Conservation (phyloP, 2,329 filamentous ascomycete genomes). For the Helotiales sp. region DNA sequence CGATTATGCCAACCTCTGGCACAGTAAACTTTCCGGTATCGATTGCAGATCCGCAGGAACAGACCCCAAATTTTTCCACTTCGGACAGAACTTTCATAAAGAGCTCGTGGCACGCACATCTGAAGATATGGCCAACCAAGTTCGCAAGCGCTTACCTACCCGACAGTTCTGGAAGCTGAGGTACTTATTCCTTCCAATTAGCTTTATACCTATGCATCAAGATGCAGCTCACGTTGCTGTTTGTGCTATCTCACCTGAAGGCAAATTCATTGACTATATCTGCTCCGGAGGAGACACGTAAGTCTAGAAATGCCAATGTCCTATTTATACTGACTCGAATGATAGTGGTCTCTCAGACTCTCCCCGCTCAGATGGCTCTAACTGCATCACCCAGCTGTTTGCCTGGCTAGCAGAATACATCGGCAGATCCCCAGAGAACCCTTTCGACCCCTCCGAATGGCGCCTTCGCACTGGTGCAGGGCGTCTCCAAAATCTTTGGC, state of each 20-base stretch:
- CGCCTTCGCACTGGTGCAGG: constrained; percentile 8
- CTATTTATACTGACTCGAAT: too few species aligned
- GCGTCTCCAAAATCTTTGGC: constrained; percentile 2
- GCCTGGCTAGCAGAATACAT: constrained; percentile 11
- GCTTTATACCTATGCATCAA: constrained; percentile 6
- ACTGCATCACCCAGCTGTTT: constrained; percentile 8
- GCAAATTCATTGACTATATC: constrained; percentile 17
- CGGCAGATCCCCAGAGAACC: neutral
- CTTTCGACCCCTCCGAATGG: constrained; percentile 17
- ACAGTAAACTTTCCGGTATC: constrained; percentile 3
- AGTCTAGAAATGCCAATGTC: neutral
- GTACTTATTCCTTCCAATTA: constrained; percentile 17
- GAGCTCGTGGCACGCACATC: constrained; percentile 1
- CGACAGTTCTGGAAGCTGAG: constrained; percentile 18
- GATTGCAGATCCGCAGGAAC: constrained; percentile 10
- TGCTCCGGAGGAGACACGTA: constrained; percentile 8
- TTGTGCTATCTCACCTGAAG: constrained; percentile 17
- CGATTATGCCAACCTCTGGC: constrained; percentile 20
- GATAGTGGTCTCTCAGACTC: constrained; percentile 10
- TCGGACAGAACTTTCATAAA: constrained; percentile 9
- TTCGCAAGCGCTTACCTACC: neutral
- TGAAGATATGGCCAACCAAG: constrained; percentile 2
- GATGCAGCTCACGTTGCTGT: constrained; percentile 12
- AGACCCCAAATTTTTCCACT: constrained; percentile 12
- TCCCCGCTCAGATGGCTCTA: constrained; percentile 9